Conservation (phyloP, 2,329 filamentous ascomycete species). For the Parasarocladium wereldwijsianum region DNA sequence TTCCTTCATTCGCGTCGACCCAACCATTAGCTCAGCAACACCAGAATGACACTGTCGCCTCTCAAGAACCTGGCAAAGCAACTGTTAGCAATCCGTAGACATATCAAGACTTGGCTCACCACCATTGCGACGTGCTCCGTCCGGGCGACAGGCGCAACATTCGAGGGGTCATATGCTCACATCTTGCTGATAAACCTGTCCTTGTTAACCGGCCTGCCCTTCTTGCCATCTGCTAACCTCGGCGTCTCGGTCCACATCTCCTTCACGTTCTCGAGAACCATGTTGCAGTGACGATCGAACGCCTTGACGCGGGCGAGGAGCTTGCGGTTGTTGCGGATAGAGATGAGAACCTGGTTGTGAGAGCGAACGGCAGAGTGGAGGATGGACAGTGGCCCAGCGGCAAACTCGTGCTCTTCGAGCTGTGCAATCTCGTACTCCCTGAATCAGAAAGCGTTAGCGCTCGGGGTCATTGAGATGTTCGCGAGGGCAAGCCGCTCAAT, state of each 20-base stretch:
- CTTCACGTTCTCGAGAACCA: conserved; percentile 86
- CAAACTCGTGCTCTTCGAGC: conserved; percentile 42
- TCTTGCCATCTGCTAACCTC: conserved; percentile 67
- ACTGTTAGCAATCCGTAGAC: conserved; percentile 8
- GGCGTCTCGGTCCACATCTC: conserved; percentile 99
- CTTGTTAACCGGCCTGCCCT: conserved; percentile 87
- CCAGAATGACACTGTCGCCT: conserved; percentile 78
- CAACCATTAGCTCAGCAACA: conserved; percentile 55
- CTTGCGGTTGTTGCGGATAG: conserved; percentile 96
- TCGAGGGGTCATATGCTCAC: conserved; percentile 33
- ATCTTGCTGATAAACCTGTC: conserved; percentile 97
- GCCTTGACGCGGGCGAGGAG: conserved; percentile 94
- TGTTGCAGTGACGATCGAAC: conserved; percentile 98
- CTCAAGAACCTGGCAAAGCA: conserved; percentile 54
- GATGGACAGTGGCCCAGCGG: conserved; percentile 55
- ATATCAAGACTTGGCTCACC: too few species aligned
- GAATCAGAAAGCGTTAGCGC: too few species aligned
- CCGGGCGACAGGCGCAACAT: neutral
- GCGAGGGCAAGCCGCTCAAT: conserved; percentile 8
- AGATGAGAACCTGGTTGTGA: conserved; percentile 92
- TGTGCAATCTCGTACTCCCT: conserved; percentile 87
- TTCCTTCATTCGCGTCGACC: too few species aligned
- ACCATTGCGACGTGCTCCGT: too few species aligned
- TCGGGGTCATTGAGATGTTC: neutral
- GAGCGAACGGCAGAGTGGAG: conserved; percentile 92